A percentile compares a stretch with the other conserved stretches of the same genome.
phyloP scores from a whole-genome alignment of 2,329 filamentous ascomycete genomes.

The Nothopassalora personata region DNA sequence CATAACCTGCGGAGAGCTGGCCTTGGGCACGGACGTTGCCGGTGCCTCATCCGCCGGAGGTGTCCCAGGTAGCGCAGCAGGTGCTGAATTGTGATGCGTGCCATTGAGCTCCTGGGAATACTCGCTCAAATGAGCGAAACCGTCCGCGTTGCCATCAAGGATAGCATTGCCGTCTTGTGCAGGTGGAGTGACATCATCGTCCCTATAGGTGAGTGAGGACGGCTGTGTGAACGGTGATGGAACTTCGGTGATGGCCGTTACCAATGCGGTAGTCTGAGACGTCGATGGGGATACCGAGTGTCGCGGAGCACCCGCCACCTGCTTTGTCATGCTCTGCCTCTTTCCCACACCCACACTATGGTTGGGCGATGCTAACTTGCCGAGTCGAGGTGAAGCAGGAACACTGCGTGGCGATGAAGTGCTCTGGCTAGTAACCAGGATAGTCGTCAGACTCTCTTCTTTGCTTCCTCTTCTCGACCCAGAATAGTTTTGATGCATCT shows the following conservation, averaged over 20 bases:
- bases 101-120: conserved; percentile 23
- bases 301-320: conserved; percentile 11
- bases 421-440: conserved; percentile 30
- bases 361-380: conserved; percentile 17
- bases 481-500: conserved; percentile 31
- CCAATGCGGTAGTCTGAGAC: conserved; percentile 32
- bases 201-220: conserved; percentile 30
- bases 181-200: conserved; percentile 20
- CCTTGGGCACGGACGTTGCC: conserved; percentile 11
- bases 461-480: conserved; percentile 31
- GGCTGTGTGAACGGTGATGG: conserved; percentile 31
- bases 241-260: conserved; percentile 27
- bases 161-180: conserved; percentile 4
- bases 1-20: conserved; percentile 20
- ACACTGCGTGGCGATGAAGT: conserved; percentile 24
- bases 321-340: conserved; percentile 11
- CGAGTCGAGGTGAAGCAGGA: conserved; percentile 17
- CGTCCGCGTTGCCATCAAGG: conserved; percentile 15
- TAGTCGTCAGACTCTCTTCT: conserved; percentile 33
- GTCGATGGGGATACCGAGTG: conserved; percentile 29
- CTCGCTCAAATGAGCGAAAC: conserved; percentile 16
- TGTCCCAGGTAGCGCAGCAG: conserved; percentile 19
- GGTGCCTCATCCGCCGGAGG: conserved; percentile 13
- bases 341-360: conserved; percentile 6
- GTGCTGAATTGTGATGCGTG: conserved; percentile 19